Base-by-base conservation (phyloP, 2,329 filamentous ascomycete species). In the Epichloe typhina region DNA sequence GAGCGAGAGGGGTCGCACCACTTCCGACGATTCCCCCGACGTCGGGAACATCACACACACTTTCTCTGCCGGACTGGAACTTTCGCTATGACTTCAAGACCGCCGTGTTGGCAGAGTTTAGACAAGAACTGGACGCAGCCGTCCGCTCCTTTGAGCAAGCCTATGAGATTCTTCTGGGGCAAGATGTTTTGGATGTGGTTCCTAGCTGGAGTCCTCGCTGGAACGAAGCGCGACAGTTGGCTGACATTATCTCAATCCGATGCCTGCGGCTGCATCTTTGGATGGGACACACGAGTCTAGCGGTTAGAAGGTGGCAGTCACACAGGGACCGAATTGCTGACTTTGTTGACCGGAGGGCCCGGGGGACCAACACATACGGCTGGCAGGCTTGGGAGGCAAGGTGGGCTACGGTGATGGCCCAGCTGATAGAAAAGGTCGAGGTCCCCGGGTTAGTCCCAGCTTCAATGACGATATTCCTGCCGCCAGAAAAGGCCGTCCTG, bases 71-170 rank as follows among this genome's bases (percentile, higher is more conserved):
- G 41, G 90, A 88, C 3, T 98, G 91, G 93, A 89, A 88, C 61
- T 84, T 94, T 49, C 83, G 91, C 15, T 96, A 96, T 66, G 91
- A 98, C 61, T 89, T 95, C 70, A 98, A 98, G 64, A 76, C 90
- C 17, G 91, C 84, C 6, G 74, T 95, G 0, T 87, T 97, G 62
- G 88, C 90, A 31, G 91, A 97, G 62, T 96, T 95, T 57, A 80
- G 93, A 8, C 87, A 94, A 62, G 93, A 97, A 64, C 87, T 91
- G 76, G 91, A 96, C 62, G 82, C 81, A 21, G 89, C 93, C 0
- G 75, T 88, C 60, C 80, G 89, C 42, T 89, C 88, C 49, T 96
- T 90, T 58, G 88, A 93, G 61, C 83, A 84, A 64, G 88, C 89
- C 4, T 90, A 97, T 57, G 88, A 95, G 49, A 81, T 80, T 21